These are phyloP conservation scores for Fusarium sarcochroum DNA, from an alignment of 2,329 filamentous ascomycete species.

Conservation along the genomic window DNA sequence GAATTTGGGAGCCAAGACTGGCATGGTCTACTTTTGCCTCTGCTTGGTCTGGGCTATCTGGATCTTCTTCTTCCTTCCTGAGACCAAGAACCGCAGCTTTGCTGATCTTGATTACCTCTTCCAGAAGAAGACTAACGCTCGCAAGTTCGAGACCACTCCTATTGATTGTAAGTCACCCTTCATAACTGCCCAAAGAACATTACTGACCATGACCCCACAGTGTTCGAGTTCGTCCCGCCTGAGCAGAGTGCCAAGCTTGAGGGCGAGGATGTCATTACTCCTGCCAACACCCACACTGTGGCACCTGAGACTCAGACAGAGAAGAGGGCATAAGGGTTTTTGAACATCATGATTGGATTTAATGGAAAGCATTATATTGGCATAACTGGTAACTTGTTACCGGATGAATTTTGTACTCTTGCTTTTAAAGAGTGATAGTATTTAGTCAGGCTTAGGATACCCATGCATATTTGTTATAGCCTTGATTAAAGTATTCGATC, in stretches of 20 bases:
- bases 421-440: neutral
- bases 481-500: no score
- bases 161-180: slow-evolving; percentile 47
- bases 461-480: no score
- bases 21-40: slow-evolving; percentile 60
- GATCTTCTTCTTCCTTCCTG: slow-evolving; percentile 66
- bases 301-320: slow-evolving; percentile 1
- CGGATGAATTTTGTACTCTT: neutral
- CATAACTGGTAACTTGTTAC: neutral
- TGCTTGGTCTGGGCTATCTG: slow-evolving; percentile 63
- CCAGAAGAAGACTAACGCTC: slow-evolving; percentile 57
- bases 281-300: slow-evolving; percentile 25
- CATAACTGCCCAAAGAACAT: rapidly evolving
- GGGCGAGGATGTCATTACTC: slow-evolving; percentile 20
- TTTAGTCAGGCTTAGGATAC: no score
- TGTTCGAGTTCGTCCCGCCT: slow-evolving; percentile 29
- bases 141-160: slow-evolving; percentile 54
- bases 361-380: neutral
- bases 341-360: neutral
- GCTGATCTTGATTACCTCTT: slow-evolving; percentile 71
- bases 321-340: slow-evolving; percentile 7
- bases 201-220: slow-evolving; percentile 11
- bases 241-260: slow-evolving; percentile 21
- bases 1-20: slow-evolving; percentile 64
- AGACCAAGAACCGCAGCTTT: slow-evolving; percentile 67